Base-by-base conservation (phyloP, 352 stramenopile genomes). In the Stramenopiles sp. region DNA sequence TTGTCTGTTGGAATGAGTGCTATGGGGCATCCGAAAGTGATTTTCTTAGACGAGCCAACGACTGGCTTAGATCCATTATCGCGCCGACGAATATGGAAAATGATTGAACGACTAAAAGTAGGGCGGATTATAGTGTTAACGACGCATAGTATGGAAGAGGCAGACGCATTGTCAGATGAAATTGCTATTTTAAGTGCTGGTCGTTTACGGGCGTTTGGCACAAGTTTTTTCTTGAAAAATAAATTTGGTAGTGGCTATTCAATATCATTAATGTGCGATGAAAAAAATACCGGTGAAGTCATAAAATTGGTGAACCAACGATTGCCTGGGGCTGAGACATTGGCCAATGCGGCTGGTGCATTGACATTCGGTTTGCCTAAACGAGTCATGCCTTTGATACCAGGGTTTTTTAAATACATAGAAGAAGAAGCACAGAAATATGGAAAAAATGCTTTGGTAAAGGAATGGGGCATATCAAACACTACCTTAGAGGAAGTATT, bases 11-110 rank as follows among this genome's bases (percentile, higher is more conserved):
- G 92, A 8, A 93, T 99, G 39, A 93, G 93, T 0, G 93, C 98
- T 81, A 93, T 97, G 81, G 95, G 95, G 29, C 92, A 95, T 82
- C 91, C 88, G 80, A 93, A 95, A 76, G 85, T 95, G 27, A 87
- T 93, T 39, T 91, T 95, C 44, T 84, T 96, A 78, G 91, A 97
- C 75, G 92, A 98, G 67, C 94, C 94, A 1, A 98, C 93, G 8
- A 90, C 83, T 80, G 94, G 95, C 7, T 97, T 98, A 93, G 95
- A 98, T 81, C 93, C 95, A 7, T 98, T 97, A 85, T 91, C 84
- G 81, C 88, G 95, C 78, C 85, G 87, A 4, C 82, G 78, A 8
- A 86, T 90, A 33, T 92, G 88, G 88, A 84, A 91, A 44, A 87
- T 97, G 93, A 87, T 92, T 31, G 30, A 78, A 78, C 31, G 30